phyloP scores from a whole-genome alignment of 2,329 filamentous ascomycete species.

The Hypoxylon sp. region DNA sequence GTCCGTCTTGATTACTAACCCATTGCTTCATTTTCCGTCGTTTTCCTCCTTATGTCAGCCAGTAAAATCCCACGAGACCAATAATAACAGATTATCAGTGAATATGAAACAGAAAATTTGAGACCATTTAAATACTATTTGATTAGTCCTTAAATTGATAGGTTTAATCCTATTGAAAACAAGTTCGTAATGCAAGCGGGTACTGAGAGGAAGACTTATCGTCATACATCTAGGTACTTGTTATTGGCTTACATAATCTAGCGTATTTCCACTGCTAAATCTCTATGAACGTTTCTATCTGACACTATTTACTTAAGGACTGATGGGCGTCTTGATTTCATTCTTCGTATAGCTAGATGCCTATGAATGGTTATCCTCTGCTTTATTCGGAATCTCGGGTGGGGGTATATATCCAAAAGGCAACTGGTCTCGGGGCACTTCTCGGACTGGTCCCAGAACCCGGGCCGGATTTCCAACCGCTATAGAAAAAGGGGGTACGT shows the following conservation, averaged over 20 bases:
- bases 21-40: conserved; percentile 49
- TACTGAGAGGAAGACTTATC: conserved; percentile 2
- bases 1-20: not conserved
- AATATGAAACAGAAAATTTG: not conserved
- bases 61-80: not conserved
- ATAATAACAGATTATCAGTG: not conserved
- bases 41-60: not conserved
- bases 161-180: not conserved
- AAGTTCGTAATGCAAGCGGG: not conserved
- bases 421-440: not conserved
- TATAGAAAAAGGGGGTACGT: not conserved
- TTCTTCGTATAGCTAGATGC: not conserved
- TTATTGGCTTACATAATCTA: not conserved
- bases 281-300: too few relatives aligned
- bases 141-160: not conserved
- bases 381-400: not conserved
- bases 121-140: not conserved
- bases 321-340: too few relatives aligned
- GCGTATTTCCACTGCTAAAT: not conserved
- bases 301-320: too few relatives aligned
- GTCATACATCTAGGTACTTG: not conserved
- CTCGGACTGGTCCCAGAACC: not conserved
- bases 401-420: not conserved
- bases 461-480: not conserved
- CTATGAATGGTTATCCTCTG: not conserved